Evolutionary conservation across 2,329 filamentous ascomycete genomes (phyloP).

Genomic region (Hymenoscyphus linearis): DNA sequence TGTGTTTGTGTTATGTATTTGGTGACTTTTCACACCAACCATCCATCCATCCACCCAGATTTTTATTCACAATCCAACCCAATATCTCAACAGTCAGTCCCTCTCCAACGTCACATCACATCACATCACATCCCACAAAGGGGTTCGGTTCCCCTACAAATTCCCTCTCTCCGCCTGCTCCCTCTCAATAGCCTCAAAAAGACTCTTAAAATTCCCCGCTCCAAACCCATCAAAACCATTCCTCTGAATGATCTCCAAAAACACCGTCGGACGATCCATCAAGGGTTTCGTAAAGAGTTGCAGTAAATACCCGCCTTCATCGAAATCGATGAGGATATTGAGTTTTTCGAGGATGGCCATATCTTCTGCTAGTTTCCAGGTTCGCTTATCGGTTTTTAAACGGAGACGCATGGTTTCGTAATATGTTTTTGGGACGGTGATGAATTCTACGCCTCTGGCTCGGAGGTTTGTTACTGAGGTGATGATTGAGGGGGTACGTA

Average conservation of each 20-base stretch:
- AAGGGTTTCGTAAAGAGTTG: conserved; percentile 79
- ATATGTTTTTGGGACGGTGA: conserved; percentile 81
- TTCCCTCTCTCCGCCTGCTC: conserved; percentile 87
- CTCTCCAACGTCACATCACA: neutral
- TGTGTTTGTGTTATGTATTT: too few relatives aligned
- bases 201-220: conserved; percentile 89
- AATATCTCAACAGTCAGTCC: too few relatives aligned
- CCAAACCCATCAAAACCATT: conserved; percentile 89
- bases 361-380: conserved; percentile 69
- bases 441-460: conserved; percentile 88
- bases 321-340: conserved; percentile 92
- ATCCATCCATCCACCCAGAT: too few relatives aligned
- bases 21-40: too few relatives aligned
- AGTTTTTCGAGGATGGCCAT: conserved; percentile 70
- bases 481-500: conserved; percentile 78
- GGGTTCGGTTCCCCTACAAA: conserved; percentile 42
- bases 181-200: conserved; percentile 93
- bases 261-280: conserved; percentile 92
- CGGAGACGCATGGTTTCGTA: conserved; percentile 72
- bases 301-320: conserved; percentile 80
- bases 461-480: conserved; percentile 69
- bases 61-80: too few relatives aligned
- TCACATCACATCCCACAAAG: neutral
- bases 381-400: conserved; percentile 57
- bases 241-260: conserved; percentile 92